Base-by-base conservation (phyloP, 768 basidiomycete species). In the Lanmaoa pseudosensibilis region DNA sequence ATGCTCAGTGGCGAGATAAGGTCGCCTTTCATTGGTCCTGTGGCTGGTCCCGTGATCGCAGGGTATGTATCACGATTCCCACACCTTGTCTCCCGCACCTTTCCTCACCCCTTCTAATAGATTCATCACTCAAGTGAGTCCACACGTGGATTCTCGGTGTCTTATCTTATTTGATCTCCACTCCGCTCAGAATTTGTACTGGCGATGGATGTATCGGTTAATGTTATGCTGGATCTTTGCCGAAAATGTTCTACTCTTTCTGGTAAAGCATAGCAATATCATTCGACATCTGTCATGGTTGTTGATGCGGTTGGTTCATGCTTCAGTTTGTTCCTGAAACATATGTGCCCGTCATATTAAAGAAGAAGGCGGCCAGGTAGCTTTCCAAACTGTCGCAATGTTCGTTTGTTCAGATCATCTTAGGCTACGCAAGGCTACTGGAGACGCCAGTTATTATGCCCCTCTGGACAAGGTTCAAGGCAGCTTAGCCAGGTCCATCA, bases 171-270 rank as follows among this genome's bases (percentile, higher is more conserved):
- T 50, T 16, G 21, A 52, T 30, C 40, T 19, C n/a, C 12, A 2
- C 25, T 34, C 2, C 36, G 1, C 43, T 40, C 46, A 88, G 81
- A 74, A 85, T 60, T 58, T 78, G 2, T 63, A 78, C 45, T 89
- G 88, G 88, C 72, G 87, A 56, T 93, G 90, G 91, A 90, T 89
- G 0, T 94, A 86, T 72, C 83, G 85, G 54, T 71, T 88, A 16
- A 67, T 87, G 54, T 57, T 86, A 2, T 88, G 88, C 21, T 94
- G 91, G 92, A 76, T 80, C 1, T 83, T 81, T 46, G 71, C 71
- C 3, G 78, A 90, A 67, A 69, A 78, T 10, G 47, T 80, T 9
- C 73, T 81, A 0, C 71, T 93, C 9, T 64, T 83, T 46, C 23
- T 81, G 41, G 86, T 86, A 59, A 61, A 79, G 70, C 12, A 23